Conservation (phyloP, 2,329 filamentous ascomycete genomes). For the Ramularia collo-cygni region DNA sequence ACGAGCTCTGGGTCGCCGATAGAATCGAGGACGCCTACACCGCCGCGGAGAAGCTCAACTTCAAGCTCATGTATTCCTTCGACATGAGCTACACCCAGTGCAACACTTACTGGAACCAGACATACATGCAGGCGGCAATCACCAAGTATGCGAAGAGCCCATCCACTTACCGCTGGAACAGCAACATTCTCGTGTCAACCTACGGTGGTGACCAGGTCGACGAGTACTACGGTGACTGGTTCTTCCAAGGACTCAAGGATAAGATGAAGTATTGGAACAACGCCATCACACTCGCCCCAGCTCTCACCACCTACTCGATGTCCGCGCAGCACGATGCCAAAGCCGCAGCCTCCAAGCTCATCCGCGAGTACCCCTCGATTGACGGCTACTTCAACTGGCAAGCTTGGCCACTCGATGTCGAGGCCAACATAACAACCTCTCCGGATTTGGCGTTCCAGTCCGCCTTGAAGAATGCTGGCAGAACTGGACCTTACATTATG, state of each 20-base stretch:
- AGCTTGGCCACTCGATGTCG: conserved; percentile 31
- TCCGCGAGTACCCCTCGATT: conserved; percentile 29
- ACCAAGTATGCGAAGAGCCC: conserved; percentile 27
- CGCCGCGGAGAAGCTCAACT: conserved; percentile 29
- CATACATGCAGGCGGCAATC: conserved; percentile 31
- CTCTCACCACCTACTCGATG: conserved; percentile 29
- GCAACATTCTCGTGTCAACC: conserved; percentile 32
- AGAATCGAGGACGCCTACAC: conserved; percentile 32
- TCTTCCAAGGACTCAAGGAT: conserved; percentile 31
- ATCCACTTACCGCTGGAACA: conserved; percentile 32
- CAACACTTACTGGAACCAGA: conserved; percentile 32
- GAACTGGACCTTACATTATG: conserved; percentile 35
- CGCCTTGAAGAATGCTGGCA: conserved; percentile 28
- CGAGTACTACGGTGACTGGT: conserved; percentile 29
- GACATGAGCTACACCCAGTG: conserved; percentile 34
- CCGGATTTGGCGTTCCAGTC: conserved; percentile 31
- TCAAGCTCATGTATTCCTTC: conserved; percentile 34
- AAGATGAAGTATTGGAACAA: conserved; percentile 25
- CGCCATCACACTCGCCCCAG: conserved; percentile 30
- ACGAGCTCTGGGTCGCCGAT: conserved; percentile 28
- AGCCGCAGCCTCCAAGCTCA: conserved; percentile 21
- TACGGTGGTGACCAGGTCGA: conserved; percentile 30
- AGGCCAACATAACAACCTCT: conserved; percentile 27
- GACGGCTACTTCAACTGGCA: conserved; percentile 37
- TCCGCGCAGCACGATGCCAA: conserved; percentile 23